A percentile compares a stretch with the other conserved stretches of the same genome.
Evolutionary conservation across 257 asterid species (phyloP).

Genomic region (Capsicum chinense): DNA sequence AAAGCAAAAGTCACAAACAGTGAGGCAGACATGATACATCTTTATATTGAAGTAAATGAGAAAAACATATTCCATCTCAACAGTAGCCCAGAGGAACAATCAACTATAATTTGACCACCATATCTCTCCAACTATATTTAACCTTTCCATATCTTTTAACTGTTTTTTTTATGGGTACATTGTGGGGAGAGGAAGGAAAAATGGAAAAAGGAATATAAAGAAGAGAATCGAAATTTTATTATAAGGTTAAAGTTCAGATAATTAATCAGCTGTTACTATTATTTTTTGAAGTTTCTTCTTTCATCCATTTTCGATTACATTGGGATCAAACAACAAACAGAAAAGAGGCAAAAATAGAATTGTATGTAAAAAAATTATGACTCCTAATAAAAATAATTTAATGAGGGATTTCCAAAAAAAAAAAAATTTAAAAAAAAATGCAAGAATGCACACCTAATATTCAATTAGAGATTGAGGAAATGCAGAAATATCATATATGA

Average conservation of each 20-base stretch:
- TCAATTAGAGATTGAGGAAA: neutral
- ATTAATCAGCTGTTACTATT: neutral
- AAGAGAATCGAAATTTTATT: neutral
- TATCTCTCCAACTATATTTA: conserved; percentile 22
- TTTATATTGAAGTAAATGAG: neutral
- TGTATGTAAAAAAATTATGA: no score
- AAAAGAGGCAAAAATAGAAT: neutral
- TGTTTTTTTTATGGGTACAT: neutral
- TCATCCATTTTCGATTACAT: neutral
- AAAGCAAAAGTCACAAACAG: neutral
- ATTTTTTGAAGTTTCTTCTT: no score
- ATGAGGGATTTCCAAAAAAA: no score
- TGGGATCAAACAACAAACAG: neutral
- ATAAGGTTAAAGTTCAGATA: neutral
- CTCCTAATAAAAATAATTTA: no score
- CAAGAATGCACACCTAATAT: neutral
- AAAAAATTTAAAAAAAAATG: neutral
- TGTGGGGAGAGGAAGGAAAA: neutral
- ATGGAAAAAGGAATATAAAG: neutral
- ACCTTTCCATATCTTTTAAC: neutral
- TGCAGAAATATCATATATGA: neutral
- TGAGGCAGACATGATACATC: neutral
- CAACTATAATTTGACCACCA: conserved; percentile 39
- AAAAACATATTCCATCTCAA: neutral
- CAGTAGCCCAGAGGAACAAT: neutral